Conservation (phyloP, 306 rosid species). For the Mimosa bimucronata region DNA sequence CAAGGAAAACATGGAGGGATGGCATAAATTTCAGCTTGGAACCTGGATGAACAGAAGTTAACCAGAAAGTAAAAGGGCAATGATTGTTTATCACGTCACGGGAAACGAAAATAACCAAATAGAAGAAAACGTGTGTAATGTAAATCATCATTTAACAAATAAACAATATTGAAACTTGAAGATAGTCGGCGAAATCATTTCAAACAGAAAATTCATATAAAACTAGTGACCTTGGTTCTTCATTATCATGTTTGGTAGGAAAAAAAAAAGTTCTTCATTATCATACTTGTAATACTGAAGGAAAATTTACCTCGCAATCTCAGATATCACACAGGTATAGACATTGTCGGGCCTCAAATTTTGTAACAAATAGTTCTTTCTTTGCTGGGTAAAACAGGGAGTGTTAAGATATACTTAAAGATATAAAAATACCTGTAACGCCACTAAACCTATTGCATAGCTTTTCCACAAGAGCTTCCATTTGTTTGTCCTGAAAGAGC, state of each 20-base stretch:
- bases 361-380: neutral
- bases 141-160: conserved; percentile 2
- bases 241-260: too few species aligned
- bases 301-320: conserved; percentile 10
- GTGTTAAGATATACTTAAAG: conserved; percentile 6
- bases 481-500: conserved; percentile 81
- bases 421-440: conserved; percentile 62
- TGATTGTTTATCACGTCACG: neutral
- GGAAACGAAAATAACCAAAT: neutral
- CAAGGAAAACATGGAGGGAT: neutral
- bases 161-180: neutral
- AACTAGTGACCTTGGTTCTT: conserved; percentile 7
- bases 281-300: neutral
- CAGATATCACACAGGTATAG: neutral
- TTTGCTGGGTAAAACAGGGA: neutral
- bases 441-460: conserved; percentile 92
- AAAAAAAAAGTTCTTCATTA: conserved; percentile 11
- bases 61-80: neutral
- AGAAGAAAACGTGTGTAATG: neutral
- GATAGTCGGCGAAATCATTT: neutral
- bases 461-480: conserved; percentile 98
- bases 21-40: neutral
- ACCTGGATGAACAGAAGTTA: neutral
- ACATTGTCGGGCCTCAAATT: conserved; percentile 9
- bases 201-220: conserved; percentile 23